Evolutionary conservation across 257 asterid genomes (phyloP).

Genomic region (Buddleja alternifolia): DNA sequence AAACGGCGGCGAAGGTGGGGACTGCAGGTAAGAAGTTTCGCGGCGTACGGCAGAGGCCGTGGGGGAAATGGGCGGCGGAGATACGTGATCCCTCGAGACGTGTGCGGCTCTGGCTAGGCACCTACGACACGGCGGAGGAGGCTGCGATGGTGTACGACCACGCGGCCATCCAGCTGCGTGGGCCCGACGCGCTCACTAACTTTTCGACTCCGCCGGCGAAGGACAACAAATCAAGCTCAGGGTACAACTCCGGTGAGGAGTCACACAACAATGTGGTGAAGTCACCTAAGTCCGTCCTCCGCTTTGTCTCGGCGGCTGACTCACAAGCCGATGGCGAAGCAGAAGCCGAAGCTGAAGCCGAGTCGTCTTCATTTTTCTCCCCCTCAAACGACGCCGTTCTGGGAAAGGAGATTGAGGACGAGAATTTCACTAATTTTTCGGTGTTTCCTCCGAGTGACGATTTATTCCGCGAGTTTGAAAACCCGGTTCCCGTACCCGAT

Average conservation of each 20-base stretch:
- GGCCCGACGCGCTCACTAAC: slow-evolving; percentile 92
- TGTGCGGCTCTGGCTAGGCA: slow-evolving; percentile 89
- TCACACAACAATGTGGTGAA: slow-evolving; percentile 47
- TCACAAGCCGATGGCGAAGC: slow-evolving; percentile 40
- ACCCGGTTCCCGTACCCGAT: slow-evolving; percentile 44
- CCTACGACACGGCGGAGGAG: slow-evolving; percentile 94
- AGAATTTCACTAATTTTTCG: slow-evolving; percentile 45
- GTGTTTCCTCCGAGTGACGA: slow-evolving; percentile 46
- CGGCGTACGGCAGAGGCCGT: slow-evolving; percentile 92
- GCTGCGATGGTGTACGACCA: slow-evolving; percentile 98
- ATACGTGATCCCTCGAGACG: slow-evolving; percentile 86
- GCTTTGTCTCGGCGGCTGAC: slow-evolving; percentile 49
- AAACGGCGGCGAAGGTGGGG: slow-evolving; percentile 30
- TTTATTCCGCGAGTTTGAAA: slow-evolving; percentile 51
- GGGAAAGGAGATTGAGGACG: slow-evolving; percentile 28
- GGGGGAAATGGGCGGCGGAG: slow-evolving; percentile 99
- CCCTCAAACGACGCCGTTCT: slow-evolving; percentile 29
- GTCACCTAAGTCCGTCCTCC: slow-evolving; percentile 84
- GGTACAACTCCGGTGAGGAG: slow-evolving; percentile 78
- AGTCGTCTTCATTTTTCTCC: slow-evolving; percentile 37
- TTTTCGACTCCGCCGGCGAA: slow-evolving; percentile 46
- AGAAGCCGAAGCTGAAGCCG: slow-evolving; percentile 50
- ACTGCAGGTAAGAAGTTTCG: slow-evolving; percentile 67
- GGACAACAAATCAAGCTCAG: slow-evolving; percentile 41
- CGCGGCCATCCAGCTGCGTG: slow-evolving; percentile 95